Percentiles rank a stretch among this genome's conserved stretches.
Conservation (phyloP, 1,139 yeast species). For the Nadsonia starkeyi-henricii region DNA sequence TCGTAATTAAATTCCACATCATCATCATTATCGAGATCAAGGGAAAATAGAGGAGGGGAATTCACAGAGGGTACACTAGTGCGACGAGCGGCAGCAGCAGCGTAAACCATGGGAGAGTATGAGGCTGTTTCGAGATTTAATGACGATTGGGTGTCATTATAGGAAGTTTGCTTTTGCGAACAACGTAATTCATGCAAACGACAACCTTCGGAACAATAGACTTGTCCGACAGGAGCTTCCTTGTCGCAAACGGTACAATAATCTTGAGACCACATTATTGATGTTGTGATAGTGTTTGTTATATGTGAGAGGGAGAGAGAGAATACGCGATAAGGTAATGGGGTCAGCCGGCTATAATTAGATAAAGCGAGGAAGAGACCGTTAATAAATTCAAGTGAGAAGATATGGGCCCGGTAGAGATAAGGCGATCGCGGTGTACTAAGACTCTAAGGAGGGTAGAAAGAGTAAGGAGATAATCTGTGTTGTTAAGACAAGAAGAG, state of each 20-base stretch:
- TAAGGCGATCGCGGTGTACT: no score
- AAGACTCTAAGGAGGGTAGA: no score
- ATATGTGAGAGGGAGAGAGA: conserved; percentile 5
- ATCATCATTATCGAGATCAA: not conserved
- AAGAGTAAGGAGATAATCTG: no score
- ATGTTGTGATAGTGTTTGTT: conserved; percentile 10
- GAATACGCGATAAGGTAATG: not conserved
- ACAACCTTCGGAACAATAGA: conserved; percentile 29
- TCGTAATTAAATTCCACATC: not conserved
- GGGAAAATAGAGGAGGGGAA: not conserved
- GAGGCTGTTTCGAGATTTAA: not conserved
- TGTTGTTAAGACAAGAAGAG: no score
- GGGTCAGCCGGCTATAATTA: no score
- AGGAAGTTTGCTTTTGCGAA: not conserved
- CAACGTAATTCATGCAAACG: conserved; percentile 10
- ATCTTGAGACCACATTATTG: conserved; percentile 27
- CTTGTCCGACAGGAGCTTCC: conserved; percentile 25
- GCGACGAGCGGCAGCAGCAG: not conserved
- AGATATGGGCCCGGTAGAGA: no score
- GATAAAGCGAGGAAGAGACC: no score
- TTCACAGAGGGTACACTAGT: not conserved
- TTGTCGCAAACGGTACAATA: conserved; percentile 32
- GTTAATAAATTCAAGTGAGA: no score
- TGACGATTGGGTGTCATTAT: not conserved
- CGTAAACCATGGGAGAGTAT: not conserved